Base-by-base conservation (phyloP, 192 early-diverging fungal genomes). In the Coemansia sp. region DNA sequence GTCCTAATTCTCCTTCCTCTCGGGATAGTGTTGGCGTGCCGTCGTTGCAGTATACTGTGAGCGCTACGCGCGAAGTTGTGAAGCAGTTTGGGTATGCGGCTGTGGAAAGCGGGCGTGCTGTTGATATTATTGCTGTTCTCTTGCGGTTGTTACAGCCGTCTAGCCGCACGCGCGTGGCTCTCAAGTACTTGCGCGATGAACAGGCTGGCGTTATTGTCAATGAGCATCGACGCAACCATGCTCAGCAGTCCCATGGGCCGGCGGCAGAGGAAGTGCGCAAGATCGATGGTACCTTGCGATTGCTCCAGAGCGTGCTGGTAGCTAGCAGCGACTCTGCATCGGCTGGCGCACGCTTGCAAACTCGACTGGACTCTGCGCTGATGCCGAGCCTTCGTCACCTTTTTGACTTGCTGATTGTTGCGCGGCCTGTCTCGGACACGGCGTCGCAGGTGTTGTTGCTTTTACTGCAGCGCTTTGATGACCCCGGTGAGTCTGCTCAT, bases 401-500 rank as follows among this genome's bases (percentile, higher is more conserved):
- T 34, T 75, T 83, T 55, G 81, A 73, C 33, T 62, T 83, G 41
- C 39, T 78, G 3, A 70, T 79, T 11, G 81, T 79, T 1, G 70
- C 81, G 3, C 62, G 70, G 4, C 76, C 81, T 1, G 68, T 83
- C 11, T 78, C 81, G 0, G 81, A 83, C 33, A 16, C 38, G 9
- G 81, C 81, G 3, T 76, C 76, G 7, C 73, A 66, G 46, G 76
- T 83, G 33, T 61, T 83, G 16, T 39, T 70, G 12, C 44, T 71
- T 11, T 46, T 83, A 43, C 46, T 83, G 34, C 76, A 73, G 70
- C 63, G 81, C 27, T 79, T 75, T 53, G 76, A 75, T 52, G 81
- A 83, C 3, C 36, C 61, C 1, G 40, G 3, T 12, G 66, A 11
- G 27, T 24, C 27, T 29, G 27, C 13, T 55, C 50, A 24, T 24